Evolutionary conservation across 257 asterid species (phyloP).

Genomic region (Nemophila menziesii): DNA sequence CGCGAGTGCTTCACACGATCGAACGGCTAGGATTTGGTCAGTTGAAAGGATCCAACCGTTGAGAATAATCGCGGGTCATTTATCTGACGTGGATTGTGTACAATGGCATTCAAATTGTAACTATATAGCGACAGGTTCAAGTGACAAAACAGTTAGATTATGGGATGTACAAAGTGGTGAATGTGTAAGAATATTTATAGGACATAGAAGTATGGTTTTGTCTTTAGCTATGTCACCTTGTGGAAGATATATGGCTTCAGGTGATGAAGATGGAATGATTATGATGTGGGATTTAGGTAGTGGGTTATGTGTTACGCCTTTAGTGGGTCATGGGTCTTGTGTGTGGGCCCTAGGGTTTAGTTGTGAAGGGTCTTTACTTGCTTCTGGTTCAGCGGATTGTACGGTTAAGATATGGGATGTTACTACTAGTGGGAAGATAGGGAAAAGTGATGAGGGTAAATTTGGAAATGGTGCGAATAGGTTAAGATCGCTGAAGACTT

Average conservation of each 20-base stretch:
- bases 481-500: slow-evolving; percentile 72
- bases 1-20: slow-evolving; percentile 98
- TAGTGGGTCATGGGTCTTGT: slow-evolving; percentile 89
- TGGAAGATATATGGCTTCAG: slow-evolving; percentile 98
- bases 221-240: slow-evolving; percentile 91
- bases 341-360: slow-evolving; percentile 96
- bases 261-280: slow-evolving; percentile 94
- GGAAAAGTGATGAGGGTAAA: slow-evolving; percentile 71
- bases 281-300: slow-evolving; percentile 99
- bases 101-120: slow-evolving; percentile 97
- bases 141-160: slow-evolving; percentile 93
- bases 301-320: slow-evolving; percentile 85
- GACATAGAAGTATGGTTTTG: slow-evolving; percentile 89
- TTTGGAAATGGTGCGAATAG: slow-evolving; percentile 52
- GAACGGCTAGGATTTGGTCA: slow-evolving; percentile 97
- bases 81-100: slow-evolving; percentile 96
- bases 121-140: slow-evolving; percentile 92
- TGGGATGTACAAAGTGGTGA: slow-evolving; percentile 98
- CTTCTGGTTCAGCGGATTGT: slow-evolving; percentile 99
- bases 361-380: slow-evolving; percentile 95
- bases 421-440: slow-evolving; percentile 55
- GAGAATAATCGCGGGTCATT: slow-evolving; percentile 96
- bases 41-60: slow-evolving; percentile 84
- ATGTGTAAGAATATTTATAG: slow-evolving; percentile 86
- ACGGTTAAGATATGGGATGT: slow-evolving; percentile 98